Evolutionary conservation across 257 asterid genomes (phyloP).

Genomic region (Solanum bukasovii): DNA sequence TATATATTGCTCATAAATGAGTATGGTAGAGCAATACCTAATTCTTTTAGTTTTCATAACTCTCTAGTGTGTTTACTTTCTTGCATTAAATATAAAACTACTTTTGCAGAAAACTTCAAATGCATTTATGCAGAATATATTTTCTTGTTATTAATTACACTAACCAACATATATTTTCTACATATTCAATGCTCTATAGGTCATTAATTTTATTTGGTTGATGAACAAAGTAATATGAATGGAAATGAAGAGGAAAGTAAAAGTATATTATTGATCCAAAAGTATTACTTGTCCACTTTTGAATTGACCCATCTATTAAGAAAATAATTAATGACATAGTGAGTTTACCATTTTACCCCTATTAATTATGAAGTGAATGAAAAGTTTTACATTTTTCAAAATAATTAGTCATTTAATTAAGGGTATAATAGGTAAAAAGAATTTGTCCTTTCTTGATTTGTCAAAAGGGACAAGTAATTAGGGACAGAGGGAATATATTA

Average conservation of each 20-base stretch:
- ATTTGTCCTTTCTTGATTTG: no score
- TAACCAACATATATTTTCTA: background rate
- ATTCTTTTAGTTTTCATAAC: background rate
- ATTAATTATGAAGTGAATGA: no score
- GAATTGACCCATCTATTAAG: no score
- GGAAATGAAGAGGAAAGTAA: background rate
- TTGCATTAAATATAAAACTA: background rate
- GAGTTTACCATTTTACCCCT: no score
- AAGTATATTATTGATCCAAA: background rate
- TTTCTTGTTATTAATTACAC: background rate
- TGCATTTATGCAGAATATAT: background rate
- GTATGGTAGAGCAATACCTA: conserved; percentile 8
- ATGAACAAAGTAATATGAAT: background rate
- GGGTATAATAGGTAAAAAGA: no score
- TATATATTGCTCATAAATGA: background rate
- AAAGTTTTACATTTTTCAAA: no score
- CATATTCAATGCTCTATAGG: background rate
- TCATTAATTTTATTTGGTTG: background rate
- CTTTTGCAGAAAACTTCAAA: background rate
- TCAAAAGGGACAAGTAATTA: no score
- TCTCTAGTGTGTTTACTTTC: background rate
- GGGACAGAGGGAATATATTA: no score
- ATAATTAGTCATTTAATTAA: no score
- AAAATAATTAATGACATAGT: no score
- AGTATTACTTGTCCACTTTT: no score